Base-by-base conservation (phyloP, 805 yeast genomes). In the Candida maris region DNA sequence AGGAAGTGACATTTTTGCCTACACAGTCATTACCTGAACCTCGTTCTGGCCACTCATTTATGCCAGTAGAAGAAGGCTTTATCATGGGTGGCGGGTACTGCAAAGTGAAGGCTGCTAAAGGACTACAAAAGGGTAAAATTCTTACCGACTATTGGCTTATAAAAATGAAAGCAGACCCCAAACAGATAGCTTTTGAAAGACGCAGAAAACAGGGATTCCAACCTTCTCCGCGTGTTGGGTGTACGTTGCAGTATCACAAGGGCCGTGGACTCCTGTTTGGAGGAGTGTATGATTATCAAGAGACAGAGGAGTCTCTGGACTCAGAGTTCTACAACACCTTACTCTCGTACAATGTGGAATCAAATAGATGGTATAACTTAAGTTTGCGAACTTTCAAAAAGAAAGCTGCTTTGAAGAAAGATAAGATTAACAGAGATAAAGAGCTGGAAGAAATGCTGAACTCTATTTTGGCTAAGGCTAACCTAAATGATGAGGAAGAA, bases 161-260 rank as follows among this genome's bases (percentile, higher is more conserved):
- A 47, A 85, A 83, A 52, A 86, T 91, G 94, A 86, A 85, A 57
- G 62, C 82, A 14, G 96, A 91, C 55, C 70, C 88, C 13, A 73
- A 76, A 41, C 82, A 73, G 3, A 70, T 85, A 4, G 67, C 94
- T 45, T 89, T 95, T 84, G 97, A 93, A 62, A 72, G 96, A 56
- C 75, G 95, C 47, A 76, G 85, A 43, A 87, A 85, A 49, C 91
- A 86, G 55, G 95, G 95, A 3, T 85, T 81, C 57, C 88, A 81
- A 42, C 97, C 97, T 4, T 77, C 91, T 2, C 85, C 97, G 10
- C 74, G 97, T 51, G 96, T 86, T n/a, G 97, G 98, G 0, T 84
- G 95, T 54, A 81, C 94, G 4, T 76, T 91, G 81, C 88, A 80
- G 7, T 71, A 71, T 46, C 97, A 91, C 61, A 84, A 85, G 51